These are phyloP conservation scores for Trametes coccinea DNA, from an alignment of 768 basidiomycete species.

Conservation along the genomic window DNA sequence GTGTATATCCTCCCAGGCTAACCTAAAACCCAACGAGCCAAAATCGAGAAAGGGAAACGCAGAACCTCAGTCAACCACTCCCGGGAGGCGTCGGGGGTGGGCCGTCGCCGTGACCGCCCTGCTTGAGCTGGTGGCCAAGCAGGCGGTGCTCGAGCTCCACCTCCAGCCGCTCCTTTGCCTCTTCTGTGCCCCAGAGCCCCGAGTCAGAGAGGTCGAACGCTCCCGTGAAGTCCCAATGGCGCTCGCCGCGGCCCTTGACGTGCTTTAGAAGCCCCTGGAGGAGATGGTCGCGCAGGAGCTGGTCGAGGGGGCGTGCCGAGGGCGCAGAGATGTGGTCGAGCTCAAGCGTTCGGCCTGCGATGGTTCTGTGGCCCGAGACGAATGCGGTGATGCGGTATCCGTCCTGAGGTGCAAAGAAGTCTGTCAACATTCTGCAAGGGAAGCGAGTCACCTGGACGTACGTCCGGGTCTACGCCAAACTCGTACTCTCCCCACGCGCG, in stretches of 20 bases:
- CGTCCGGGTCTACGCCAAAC: slow-evolving; percentile 32
- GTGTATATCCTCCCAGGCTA: neutral
- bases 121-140: slow-evolving; percentile 21
- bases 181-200: slow-evolving; percentile 27
- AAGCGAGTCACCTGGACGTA: slow-evolving; percentile 12
- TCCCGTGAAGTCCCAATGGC: slow-evolving; percentile 27
- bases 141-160: slow-evolving; percentile 29
- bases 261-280: slow-evolving; percentile 36
- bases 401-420: slow-evolving; percentile 23
- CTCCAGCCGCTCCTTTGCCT: slow-evolving; percentile 30
- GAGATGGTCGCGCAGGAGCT: slow-evolving; percentile 36
- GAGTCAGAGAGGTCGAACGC: slow-evolving; percentile 25
- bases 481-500: slow-evolving; percentile 30
- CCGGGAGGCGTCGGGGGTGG: neutral
- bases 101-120: neutral
- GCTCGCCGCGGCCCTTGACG: slow-evolving; percentile 36
- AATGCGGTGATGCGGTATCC: slow-evolving; percentile 35
- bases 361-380: slow-evolving; percentile 29
- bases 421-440: neutral
- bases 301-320: slow-evolving; percentile 34
- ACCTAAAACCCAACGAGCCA: neutral
- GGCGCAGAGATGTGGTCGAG: slow-evolving; percentile 35
- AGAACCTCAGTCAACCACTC: neutral
- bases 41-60: neutral
- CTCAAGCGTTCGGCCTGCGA: slow-evolving; percentile 29